Base-by-base conservation (phyloP, 202 grass and related monocot genomes). In the Zoysia matrella region DNA sequence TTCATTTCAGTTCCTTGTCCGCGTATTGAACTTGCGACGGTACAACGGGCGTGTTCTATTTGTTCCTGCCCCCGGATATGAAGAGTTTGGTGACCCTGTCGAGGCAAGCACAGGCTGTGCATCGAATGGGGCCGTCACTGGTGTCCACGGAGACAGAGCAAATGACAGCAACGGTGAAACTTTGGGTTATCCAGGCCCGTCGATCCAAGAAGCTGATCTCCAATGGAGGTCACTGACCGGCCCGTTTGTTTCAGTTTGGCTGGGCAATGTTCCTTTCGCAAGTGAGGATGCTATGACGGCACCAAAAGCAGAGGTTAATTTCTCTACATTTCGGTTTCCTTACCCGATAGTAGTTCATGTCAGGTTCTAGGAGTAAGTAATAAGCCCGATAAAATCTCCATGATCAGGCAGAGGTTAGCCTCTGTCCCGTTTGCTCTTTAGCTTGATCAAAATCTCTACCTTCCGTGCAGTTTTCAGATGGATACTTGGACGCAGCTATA, bases 401-500 rank as follows among this genome's bases (percentile, higher is more conserved):
- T n/a, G 13, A 15, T 52, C 66, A 52, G 54, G 14, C 18, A 14
- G 22, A 44, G 67, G 40, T 5, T 41, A 6, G 22, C 3, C 36
- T 76, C 11, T 9, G 30, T 11, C 36, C 10, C 3, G 3, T 1
- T 42, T 65, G 4, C 36, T 63, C 51, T 40, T 16, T 41, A 42
- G 1, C 22, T 5, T 73, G 77, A 85, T 69, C 30, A 36, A 36
- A 43, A 48, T 65, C 8, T 78, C 39, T 13, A 41, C 75, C 73
- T 56, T 52, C 65, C 48, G 39, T 91, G 74, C 79, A 99, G 96
- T 94, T 99, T 75, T 89, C 93, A 22, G 96, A 99, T 89, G 96
- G 96, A 51, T 99, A 86, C 91, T 86, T 99, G 89, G 96, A 99
- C 77, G 91, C 69, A 40, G 85, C 90, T 18, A 90, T 99, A 82